A percentile compares a stretch with the other conserved stretches of the same genome.
Evolutionary conservation across 2,329 filamentous ascomycete genomes (phyloP).

Genomic region (Cercospora zeae-maydis): DNA sequence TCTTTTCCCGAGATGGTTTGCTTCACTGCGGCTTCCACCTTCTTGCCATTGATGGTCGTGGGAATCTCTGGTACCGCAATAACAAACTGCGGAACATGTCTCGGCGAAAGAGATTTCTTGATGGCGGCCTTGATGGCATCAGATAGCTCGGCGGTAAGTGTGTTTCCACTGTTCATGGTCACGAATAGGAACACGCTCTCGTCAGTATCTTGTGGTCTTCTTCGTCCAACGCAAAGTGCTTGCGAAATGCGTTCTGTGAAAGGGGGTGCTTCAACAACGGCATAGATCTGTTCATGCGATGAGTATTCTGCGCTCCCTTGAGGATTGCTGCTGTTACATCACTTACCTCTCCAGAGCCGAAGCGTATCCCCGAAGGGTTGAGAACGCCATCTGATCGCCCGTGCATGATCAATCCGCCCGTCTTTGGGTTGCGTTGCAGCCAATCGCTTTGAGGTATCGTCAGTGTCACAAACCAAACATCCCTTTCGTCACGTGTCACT

Average conservation of each 20-base stretch:
- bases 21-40: slow-evolving; percentile 46
- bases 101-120: slow-evolving; percentile 27
- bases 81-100: slow-evolving; percentile 45
- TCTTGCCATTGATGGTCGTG: slow-evolving; percentile 48
- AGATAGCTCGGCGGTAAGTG: slow-evolving; percentile 29
- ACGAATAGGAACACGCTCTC: slow-evolving; percentile 43
- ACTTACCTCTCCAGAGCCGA: slow-evolving; percentile 42
- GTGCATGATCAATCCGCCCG: slow-evolving; percentile 43
- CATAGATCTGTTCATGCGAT: slow-evolving; percentile 38
- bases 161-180: slow-evolving; percentile 33
- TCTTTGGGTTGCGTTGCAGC: slow-evolving; percentile 42
- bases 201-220: slow-evolving; percentile 37
- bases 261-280: slow-evolving; percentile 44
- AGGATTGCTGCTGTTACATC: neutral
- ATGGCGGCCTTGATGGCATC: slow-evolving; percentile 31
- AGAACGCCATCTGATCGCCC: slow-evolving; percentile 48
- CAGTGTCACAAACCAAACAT: neutral
- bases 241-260: slow-evolving; percentile 40
- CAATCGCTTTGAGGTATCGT: slow-evolving; percentile 35
- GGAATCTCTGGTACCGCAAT: slow-evolving; percentile 32
- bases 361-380: slow-evolving; percentile 49
- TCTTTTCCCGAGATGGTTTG: slow-evolving; percentile 40
- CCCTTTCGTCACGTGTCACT: neutral
- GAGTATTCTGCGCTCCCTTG: slow-evolving; percentile 3
- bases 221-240: slow-evolving; percentile 40